Conservation (phyloP, 176 grass and related monocot genomes). For the Carex kokanica region DNA sequence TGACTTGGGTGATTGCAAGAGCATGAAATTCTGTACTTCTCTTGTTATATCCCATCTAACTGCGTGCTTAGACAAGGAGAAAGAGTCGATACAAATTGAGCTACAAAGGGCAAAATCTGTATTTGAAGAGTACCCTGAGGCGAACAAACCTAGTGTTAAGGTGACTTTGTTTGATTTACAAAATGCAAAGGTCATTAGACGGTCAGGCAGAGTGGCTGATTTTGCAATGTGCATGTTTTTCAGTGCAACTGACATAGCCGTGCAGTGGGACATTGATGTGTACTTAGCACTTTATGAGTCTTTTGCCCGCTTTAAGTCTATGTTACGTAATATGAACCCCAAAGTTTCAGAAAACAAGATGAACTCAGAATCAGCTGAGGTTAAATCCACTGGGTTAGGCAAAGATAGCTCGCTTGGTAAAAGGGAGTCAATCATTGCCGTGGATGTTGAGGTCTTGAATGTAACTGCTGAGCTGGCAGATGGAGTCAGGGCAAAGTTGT, state of each 20-base stretch:
- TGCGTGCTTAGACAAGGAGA: conserved; percentile 79
- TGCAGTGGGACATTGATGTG: conserved; percentile 88
- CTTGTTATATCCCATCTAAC: conserved; percentile 74
- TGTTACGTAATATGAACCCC: conserved; percentile 54
- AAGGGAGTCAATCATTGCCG: conserved; percentile 74
- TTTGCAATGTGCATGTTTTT: conserved; percentile 71
- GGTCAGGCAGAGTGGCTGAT: conserved; percentile 60
- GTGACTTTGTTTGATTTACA: conserved; percentile 94
- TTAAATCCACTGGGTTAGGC: conserved; percentile 34
- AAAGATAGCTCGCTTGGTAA: conserved; percentile 41
- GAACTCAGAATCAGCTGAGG: conserved; percentile 33
- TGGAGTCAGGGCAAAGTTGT: conserved; percentile 82
- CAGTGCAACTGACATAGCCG: conserved; percentile 80
- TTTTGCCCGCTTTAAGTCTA: conserved; percentile 56
- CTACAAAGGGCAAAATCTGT: conserved; percentile 83
- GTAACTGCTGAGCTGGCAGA: conserved; percentile 83
- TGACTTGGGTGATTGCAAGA: conserved; percentile 34
- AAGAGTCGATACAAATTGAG: conserved; percentile 61
- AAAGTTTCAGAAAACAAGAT: conserved; percentile 46
- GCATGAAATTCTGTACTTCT: conserved; percentile 67
- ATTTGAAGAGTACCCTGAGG: conserved; percentile 60
- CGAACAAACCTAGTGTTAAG: conserved; percentile 48
- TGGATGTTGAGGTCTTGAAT: conserved; percentile 85
- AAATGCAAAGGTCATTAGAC: conserved; percentile 88
- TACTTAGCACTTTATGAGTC: conserved; percentile 76